Evolutionary conservation across 768 basidiomycete genomes (phyloP).

Genomic region (Dentipellis fragilis): DNA sequence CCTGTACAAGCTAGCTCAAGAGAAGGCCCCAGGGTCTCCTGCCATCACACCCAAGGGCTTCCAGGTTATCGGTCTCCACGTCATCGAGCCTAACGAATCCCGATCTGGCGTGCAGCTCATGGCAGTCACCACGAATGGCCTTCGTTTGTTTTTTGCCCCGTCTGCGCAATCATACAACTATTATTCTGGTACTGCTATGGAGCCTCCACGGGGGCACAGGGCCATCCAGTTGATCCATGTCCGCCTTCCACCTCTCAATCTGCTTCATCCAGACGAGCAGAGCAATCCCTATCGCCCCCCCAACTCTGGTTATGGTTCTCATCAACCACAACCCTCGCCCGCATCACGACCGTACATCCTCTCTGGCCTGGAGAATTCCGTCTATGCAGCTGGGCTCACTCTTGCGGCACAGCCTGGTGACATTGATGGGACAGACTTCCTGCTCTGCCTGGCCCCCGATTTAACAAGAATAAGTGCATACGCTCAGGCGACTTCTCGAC

Average conservation of each 20-base stretch:
- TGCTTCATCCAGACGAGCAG: slow-evolving; percentile 70
- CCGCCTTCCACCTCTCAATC: slow-evolving; percentile 64
- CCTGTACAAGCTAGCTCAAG: slow-evolving; percentile 65
- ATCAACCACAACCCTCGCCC: slow-evolving; percentile 31
- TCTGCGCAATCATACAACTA: slow-evolving; percentile 38
- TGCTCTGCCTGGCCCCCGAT: slow-evolving; percentile 70
- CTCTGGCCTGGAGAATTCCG: slow-evolving; percentile 48
- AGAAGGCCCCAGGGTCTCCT: slow-evolving; percentile 72
- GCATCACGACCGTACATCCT: slow-evolving; percentile 49
- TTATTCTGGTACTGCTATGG: slow-evolving; percentile 29
- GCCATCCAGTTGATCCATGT: slow-evolving; percentile 67
- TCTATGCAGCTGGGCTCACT: slow-evolving; percentile 57
- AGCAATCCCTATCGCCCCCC: slow-evolving; percentile 38
- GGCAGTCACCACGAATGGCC: slow-evolving; percentile 72
- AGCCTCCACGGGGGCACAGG: slow-evolving; percentile 22
- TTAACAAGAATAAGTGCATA: slow-evolving; percentile 61
- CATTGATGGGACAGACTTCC: slow-evolving; percentile 60
- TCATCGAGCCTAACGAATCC: slow-evolving; percentile 57
- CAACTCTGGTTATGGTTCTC: slow-evolving; percentile 37
- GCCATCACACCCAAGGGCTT: slow-evolving; percentile 62
- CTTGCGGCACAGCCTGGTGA: slow-evolving; percentile 70
- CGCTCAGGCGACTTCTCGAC: slow-evolving; percentile 46
- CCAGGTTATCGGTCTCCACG: slow-evolving; percentile 59
- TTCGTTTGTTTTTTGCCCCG: slow-evolving; percentile 76
- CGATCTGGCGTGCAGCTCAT: slow-evolving; percentile 65